Conservation (phyloP, 129 eudicot species). For the Saussurea involucrata region DNA sequence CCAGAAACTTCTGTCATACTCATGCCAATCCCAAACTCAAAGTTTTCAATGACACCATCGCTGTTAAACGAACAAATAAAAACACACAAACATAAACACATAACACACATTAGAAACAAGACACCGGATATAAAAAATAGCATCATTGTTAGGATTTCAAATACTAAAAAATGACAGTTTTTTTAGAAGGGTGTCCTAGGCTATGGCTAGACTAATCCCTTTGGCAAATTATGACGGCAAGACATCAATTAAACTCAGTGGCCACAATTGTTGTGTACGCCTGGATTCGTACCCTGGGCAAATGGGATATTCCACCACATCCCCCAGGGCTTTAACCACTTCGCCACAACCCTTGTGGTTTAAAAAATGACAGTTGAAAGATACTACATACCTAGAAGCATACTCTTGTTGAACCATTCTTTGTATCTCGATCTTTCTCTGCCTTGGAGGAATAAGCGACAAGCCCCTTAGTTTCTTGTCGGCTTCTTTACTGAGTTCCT, state of each 20-base stretch:
- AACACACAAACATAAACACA: background rate
- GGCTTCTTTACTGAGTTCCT: slow-evolving; percentile 32
- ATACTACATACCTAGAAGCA: slow-evolving; percentile 49
- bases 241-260: no score
- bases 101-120: background rate
- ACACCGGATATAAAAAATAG: background rate
- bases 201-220: no score
- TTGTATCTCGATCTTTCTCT: slow-evolving; percentile 30
- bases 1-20: slow-evolving; percentile 58
- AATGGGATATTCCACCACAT: no score
- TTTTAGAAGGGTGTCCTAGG: no score
- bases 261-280: no score
- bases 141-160: background rate
- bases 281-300: no score
- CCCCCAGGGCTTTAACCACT: no score
- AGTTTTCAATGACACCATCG: slow-evolving; percentile 35
- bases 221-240: no score
- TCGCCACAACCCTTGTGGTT: no score
- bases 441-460: slow-evolving; percentile 48
- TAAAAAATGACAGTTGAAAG: background rate
- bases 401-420: slow-evolving; percentile 50
- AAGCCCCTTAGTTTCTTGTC: slow-evolving; percentile 31
- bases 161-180: background rate
- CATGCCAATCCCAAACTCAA: slow-evolving; percentile 43
- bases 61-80: slow-evolving; percentile 25